Evolutionary conservation across 1,284 basidiomycete genomes (phyloP).

Genomic region (Ceratobasidium sp.): DNA sequence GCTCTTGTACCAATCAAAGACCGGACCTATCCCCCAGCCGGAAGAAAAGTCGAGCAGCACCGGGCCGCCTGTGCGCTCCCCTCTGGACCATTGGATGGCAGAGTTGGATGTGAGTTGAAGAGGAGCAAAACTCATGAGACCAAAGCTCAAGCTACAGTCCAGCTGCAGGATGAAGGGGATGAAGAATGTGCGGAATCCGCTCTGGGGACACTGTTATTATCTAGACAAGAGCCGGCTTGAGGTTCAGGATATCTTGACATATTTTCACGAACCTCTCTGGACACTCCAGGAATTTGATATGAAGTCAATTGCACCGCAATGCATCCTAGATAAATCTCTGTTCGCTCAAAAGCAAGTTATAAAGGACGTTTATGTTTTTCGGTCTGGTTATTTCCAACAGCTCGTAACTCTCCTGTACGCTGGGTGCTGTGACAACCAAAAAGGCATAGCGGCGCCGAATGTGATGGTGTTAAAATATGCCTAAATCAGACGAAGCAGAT

Average conservation of each 20-base stretch:
- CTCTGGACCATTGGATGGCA: conserved; percentile 37
- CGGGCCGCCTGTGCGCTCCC: conserved; percentile 23
- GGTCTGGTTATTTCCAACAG: neutral
- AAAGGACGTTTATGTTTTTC: conserved; percentile 18
- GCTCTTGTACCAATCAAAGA: conserved; percentile 36
- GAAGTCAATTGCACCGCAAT: neutral
- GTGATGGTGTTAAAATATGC: neutral
- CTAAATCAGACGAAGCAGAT: too few species aligned
- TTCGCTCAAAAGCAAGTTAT: neutral
- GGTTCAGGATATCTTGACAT: conserved; percentile 1
- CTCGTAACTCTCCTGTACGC: neutral
- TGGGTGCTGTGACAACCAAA: neutral
- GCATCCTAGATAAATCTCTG: neutral
- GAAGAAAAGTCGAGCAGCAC: conserved; percentile 37
- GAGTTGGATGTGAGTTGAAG: conserved; percentile 33
- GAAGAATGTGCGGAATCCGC: neutral
- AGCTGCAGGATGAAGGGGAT: conserved; percentile 1
- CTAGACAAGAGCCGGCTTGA: neutral
- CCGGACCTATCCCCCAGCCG: conserved; percentile 28
- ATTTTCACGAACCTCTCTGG: neutral
- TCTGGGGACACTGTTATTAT: neutral
- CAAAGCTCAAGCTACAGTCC: conserved; percentile 1
- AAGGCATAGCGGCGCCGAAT: neutral
- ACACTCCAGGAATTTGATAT: neutral
- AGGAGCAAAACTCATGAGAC: conserved; percentile 14